These are phyloP conservation scores for Rhodotorula paludigena DNA, from an alignment of 768 basidiomycete genomes.

Conservation along the genomic window DNA sequence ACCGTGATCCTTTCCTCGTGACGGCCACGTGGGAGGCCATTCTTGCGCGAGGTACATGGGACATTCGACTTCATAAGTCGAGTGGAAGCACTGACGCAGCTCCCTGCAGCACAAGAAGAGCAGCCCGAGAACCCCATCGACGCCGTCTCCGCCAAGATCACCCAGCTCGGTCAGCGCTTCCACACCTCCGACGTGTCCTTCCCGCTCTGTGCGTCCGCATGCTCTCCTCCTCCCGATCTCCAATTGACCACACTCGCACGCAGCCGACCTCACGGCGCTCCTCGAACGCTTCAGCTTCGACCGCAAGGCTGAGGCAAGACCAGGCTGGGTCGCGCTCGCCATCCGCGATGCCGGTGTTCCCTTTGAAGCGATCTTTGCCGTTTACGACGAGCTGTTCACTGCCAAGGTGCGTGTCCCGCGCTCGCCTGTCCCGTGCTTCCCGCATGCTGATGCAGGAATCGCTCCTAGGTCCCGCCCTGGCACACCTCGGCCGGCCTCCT, in stretches of 20 bases:
- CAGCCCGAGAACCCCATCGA: slow-evolving; percentile 54
- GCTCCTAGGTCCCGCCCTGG: slow-evolving; percentile 36
- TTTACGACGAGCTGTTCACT: slow-evolving; percentile 78
- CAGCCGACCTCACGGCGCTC: slow-evolving; percentile 70
- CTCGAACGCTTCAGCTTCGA: slow-evolving; percentile 69
- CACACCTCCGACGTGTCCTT: slow-evolving; percentile 88
- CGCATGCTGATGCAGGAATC: not conserved
- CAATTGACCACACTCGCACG: not conserved
- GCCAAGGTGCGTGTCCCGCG: slow-evolving; percentile 60
- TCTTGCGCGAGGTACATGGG: slow-evolving; percentile 69
- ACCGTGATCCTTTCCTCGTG: slow-evolving; percentile 74
- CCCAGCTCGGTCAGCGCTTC: slow-evolving; percentile 74
- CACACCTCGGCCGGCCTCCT: slow-evolving; percentile 42
- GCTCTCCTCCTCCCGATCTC: not conserved
- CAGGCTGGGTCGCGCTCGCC: slow-evolving; percentile 77
- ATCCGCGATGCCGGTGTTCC: slow-evolving; percentile 77
- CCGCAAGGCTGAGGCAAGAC: slow-evolving; percentile 57
- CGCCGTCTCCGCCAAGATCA: slow-evolving; percentile 60
- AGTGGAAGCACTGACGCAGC: no score
- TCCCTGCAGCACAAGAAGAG: slow-evolving; percentile 22
- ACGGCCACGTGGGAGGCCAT: slow-evolving; percentile 84
- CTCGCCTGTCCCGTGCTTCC: not conserved
- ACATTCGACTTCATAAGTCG: no score
- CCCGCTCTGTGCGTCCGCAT: slow-evolving; percentile 63
- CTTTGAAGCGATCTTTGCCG: slow-evolving; percentile 74